Conservation (phyloP, 2,329 filamentous ascomycete species). For the Pseudogymnoascus sp. region DNA sequence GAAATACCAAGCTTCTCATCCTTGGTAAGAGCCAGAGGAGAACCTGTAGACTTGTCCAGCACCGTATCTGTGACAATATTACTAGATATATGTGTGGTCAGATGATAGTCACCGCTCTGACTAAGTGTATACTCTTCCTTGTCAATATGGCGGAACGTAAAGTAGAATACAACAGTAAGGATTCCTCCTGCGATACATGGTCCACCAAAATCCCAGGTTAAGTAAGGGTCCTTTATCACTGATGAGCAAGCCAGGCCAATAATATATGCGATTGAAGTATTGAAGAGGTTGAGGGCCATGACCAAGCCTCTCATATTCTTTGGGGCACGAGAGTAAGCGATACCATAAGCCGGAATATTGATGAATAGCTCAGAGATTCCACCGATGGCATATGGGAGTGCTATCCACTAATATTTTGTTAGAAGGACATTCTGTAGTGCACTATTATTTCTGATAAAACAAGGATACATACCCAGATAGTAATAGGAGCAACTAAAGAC, state of each 20-base stretch:
- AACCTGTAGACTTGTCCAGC: constrained; percentile 10
- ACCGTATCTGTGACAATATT: constrained; percentile 11
- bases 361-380: constrained; percentile 51
- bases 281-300: constrained; percentile 60
- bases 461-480: constrained; percentile 44
- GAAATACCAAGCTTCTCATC: constrained; percentile 13
- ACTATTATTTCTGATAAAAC: not conserved
- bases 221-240: constrained; percentile 53
- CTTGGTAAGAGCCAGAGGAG: constrained; percentile 8
- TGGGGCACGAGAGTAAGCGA: constrained; percentile 70
- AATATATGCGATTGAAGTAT: constrained; percentile 59
- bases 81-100: constrained; percentile 8
- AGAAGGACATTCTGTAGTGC: not conserved
- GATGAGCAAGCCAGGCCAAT: constrained; percentile 58
- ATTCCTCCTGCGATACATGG: constrained; percentile 53
- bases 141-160: constrained; percentile 56
- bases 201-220: constrained; percentile 64
- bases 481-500: constrained; percentile 38
- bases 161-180: constrained; percentile 58
- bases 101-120: constrained; percentile 14
- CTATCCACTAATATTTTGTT: constrained; percentile 18
- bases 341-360: constrained; percentile 58
- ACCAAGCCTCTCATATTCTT: constrained; percentile 73
- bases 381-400: constrained; percentile 38
- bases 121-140: constrained; percentile 49